Base-by-base conservation (phyloP, 768 basidiomycete species). In the Mycena floridula region DNA sequence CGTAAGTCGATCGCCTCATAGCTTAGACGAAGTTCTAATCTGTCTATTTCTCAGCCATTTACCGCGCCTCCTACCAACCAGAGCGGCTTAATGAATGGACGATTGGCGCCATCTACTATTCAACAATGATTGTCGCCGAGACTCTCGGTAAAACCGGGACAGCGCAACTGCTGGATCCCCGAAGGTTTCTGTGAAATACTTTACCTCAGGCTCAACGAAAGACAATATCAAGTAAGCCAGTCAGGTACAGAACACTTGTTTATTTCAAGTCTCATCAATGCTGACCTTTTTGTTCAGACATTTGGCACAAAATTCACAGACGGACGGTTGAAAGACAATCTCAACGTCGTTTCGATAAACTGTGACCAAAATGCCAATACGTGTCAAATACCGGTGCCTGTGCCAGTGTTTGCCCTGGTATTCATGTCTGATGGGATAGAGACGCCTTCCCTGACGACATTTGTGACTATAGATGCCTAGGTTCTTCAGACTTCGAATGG, bases 141-240 rank as follows among this genome's bases (percentile, higher is more conserved):
- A 70, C 74, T 3, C 68, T 90, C 25, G 87, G 85, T n/a, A 66
- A 71, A 37, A 74, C 76, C 30, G 81, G 81, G 59, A 65, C 59
- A 2, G 77, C 84, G 1, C 84, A 77, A 47, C 70, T 91, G 24
- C 62, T 85, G 25, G 89, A 91, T 60, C 68, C 1, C 44, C 66
- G 5, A 61, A 65, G 18, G 75, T 85, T 18, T 65, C 65, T 46
- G 76, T 81, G 54, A 79, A 79, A 66, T 76, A 50, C 12, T 24
- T 39, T 22, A 13, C 8, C 13, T 39, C 38, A 12, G 38, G 23
- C 3, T 39, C 38, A 24, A 73, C 78, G 46, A 81, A 77, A 55
- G 69, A 65, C 42, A 80, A 85, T 54, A 77, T 89, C 46, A 82
- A 78, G 0, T 90, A 87, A 86, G 88, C 83, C 3, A 79, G 79